Evolutionary conservation across 306 rosid species (phyloP).

Genomic region (Lathyrus sativus): DNA sequence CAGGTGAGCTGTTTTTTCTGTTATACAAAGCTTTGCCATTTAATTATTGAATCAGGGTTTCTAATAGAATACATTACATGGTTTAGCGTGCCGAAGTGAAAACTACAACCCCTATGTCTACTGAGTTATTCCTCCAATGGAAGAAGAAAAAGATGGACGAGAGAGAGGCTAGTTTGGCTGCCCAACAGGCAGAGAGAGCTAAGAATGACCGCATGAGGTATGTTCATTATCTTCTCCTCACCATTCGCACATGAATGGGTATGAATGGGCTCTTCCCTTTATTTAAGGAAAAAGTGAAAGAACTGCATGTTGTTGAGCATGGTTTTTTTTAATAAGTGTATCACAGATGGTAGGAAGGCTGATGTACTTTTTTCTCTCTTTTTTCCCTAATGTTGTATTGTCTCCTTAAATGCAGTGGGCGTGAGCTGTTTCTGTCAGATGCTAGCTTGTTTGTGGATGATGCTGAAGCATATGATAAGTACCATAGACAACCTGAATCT

Average conservation of each 20-base stretch:
- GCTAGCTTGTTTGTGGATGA: constrained; percentile 98
- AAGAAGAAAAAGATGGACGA: constrained; percentile 83
- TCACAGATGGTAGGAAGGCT: constrained; percentile 16
- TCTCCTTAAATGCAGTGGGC: constrained; percentile 53
- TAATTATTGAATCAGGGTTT: constrained; percentile 11
- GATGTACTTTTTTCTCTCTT: background rate
- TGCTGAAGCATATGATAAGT: constrained; percentile 85
- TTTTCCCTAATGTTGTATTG: constrained; percentile 12
- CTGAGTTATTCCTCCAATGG: constrained; percentile 85
- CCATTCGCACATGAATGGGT: background rate
- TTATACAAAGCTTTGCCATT: constrained; percentile 4
- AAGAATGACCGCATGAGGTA: constrained; percentile 98
- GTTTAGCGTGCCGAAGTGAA: constrained; percentile 74
- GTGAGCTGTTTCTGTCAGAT: constrained; percentile 88
- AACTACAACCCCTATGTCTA: constrained; percentile 80
- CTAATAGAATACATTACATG: constrained; percentile 32
- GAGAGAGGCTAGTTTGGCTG: constrained; percentile 87
- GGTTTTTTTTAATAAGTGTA: constrained; percentile 2
- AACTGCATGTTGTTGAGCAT: constrained; percentile 23
- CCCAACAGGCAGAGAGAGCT: constrained; percentile 91
- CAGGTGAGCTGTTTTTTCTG: constrained; percentile 52
- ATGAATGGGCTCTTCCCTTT: background rate
- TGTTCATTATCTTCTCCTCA: background rate
- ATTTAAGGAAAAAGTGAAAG: background rate
- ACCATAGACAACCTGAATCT: constrained; percentile 68